Base-by-base conservation (phyloP, 2,329 filamentous ascomycete genomes). In the Neodidymelliopsis sp. region DNA sequence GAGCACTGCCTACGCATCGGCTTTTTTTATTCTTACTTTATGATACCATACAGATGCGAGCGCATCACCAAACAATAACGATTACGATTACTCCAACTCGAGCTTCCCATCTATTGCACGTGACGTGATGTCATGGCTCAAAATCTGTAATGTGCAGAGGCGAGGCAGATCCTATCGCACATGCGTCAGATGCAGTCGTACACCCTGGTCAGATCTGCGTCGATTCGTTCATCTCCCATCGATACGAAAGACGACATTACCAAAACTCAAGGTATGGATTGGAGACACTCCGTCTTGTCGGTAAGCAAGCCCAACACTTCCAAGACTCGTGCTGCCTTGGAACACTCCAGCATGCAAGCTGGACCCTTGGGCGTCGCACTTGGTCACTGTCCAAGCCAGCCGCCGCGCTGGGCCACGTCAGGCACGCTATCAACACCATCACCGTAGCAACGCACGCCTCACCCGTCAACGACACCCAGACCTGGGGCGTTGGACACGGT, bases 11-110 rank as follows among this genome's bases (percentile, higher is more conserved):
- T 45, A 54, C 47, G 39, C 41, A 46, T 46, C 34, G 31, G 30
- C 36, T 44, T 50, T 43, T 37, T 46, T 36, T 23, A 48, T 33
- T 56, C 50, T 31, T 46, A 54, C 53, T 49, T 44, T 48, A 66
- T 63, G 65, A 70, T 69, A 70, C 63, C 67, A 70, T 54, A 53
- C 43, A 43, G 51, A 61, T 54, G 59, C 54, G 49, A 62, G 57
- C 54, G 54, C 59, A 61, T 38, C 48, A 49, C 28, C 44, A 52
- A 39, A 42, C 43, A 49, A 45, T 41, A 45, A 39, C 34, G 28
- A 40, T 29, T 12, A 40, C 29, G 24, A 45, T n/a, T 29, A 39
- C 29, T 13, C 15, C 11, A 18, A 33, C 9, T n/a, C n/a, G n/a
- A n/a, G n/a, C n/a, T n/a, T n/a, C n/a, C n/a, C n/a, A n/a, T n/a